Base-by-base conservation (phyloP, 225 moss, liverwort and hornwort species). In the Physcomitrium patens region DNA sequence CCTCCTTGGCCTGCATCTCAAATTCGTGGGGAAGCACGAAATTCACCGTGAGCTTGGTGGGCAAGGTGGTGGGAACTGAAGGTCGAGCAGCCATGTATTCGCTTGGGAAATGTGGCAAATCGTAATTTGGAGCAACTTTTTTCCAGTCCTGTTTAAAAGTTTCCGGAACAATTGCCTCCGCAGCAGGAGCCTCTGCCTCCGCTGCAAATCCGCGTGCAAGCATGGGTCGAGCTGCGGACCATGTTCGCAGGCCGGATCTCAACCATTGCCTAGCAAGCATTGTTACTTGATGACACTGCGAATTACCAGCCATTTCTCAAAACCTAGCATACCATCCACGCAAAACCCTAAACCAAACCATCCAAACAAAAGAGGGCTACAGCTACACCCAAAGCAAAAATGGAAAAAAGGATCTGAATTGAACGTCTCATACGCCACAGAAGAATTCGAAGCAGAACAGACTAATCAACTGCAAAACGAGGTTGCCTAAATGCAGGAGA, bases 21-120 rank as follows among this genome's bases (percentile, higher is more conserved):
- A 20, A 45, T 20, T 67, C 70, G 23, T 75, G 74, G 14, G 92
- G 92, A 12, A 90, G 72, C 52, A 89, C 83, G 59, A 90, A 90
- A 70, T 93, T 93, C 68, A 93, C 72, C 3, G 85, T 93, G 61
- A 93, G 78, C 80, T 90, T 93, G 12, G 81, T 67, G 7, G 90
- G 92, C 20, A 90, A 65, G 53, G 84, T 69, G 28, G 80, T 17
- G 2, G 85, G 81, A 31, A 86, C 81, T 45, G 83, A 62, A 41
- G 90, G 92, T 9, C 92, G 85, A 12, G 78, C 76, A 3, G 78
- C 77, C 77, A 93, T 73, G 71, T 90, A 93, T 63, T 83, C 79
- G 53, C 82, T 74, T 12, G 93, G 93, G 26, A 79, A 78, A 22
- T 83, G 84, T 10, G 85, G 93, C 54, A 93, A 13, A 16, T 89